These are phyloP conservation scores for Brettanomyces anomalus DNA, from an alignment of 805 yeast species.

Conservation along the genomic window DNA sequence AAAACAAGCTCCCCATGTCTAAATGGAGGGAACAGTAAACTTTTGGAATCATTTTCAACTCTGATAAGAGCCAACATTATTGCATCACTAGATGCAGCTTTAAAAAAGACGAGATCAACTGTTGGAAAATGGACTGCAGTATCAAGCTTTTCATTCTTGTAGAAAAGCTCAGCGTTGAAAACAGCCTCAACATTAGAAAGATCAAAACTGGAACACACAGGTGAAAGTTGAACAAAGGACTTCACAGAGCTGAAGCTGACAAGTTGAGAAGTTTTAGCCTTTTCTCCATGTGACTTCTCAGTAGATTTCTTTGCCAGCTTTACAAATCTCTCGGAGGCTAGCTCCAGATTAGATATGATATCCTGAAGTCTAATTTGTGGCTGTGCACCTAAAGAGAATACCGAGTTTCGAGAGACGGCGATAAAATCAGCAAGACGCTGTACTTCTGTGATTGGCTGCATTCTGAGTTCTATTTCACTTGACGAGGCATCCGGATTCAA, in stretches of 20 bases:
- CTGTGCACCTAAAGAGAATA: slow-evolving; percentile 12
- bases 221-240: slow-evolving; percentile 14
- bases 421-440: slow-evolving; percentile 17
- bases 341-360: slow-evolving; percentile 17
- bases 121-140: slow-evolving; percentile 15
- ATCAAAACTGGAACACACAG: slow-evolving; percentile 15
- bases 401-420: slow-evolving; percentile 12
- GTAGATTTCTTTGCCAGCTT: slow-evolving; percentile 13
- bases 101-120: slow-evolving; percentile 12
- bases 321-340: slow-evolving; percentile 13
- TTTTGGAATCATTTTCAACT: slow-evolving; percentile 20
- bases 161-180: slow-evolving; percentile 17
- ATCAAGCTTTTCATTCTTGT: slow-evolving; percentile 16
- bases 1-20: slow-evolving; percentile 20
- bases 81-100: neutral
- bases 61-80: slow-evolving; percentile 20
- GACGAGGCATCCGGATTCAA: slow-evolving; percentile 16
- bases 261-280: slow-evolving; percentile 8
- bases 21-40: slow-evolving; percentile 28
- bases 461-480: slow-evolving; percentile 20
- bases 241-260: slow-evolving; percentile 16
- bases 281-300: slow-evolving; percentile 16
- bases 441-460: slow-evolving; percentile 25
- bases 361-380: slow-evolving; percentile 10
- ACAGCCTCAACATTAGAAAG: slow-evolving; percentile 2